Percentiles rank a stretch among this genome's conserved stretches.
phyloP scores from a whole-genome alignment of 192 early-diverging fungal species.

The Cetraspora pellucida region DNA sequence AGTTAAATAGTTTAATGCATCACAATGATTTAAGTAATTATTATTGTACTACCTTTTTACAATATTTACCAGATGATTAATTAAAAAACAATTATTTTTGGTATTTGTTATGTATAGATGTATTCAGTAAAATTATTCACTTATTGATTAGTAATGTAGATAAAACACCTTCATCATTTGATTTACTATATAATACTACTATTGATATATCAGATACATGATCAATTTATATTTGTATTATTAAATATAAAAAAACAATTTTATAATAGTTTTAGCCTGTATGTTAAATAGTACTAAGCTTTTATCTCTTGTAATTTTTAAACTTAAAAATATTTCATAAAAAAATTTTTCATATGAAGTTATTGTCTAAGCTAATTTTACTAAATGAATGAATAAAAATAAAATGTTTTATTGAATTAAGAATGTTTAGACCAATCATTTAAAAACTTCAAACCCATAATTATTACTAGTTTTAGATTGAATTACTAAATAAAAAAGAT shows the following conservation, averaged over 20 bases:
- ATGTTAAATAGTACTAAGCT: no score
- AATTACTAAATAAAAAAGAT: no score
- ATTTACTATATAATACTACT: no score
- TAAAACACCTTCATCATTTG: no score
- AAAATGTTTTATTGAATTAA: background rate
- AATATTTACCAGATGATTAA: conserved; percentile 23
- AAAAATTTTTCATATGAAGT: background rate
- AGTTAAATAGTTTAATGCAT: conserved; percentile 9
- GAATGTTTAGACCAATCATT: background rate
- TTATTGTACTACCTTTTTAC: background rate
- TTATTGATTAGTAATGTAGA: no score
- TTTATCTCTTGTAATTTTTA: background rate
- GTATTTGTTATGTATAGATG: no score
- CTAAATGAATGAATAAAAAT: background rate
- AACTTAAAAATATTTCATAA: background rate
- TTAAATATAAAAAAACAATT: no score
- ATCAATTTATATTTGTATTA: no score
- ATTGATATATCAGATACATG: no score
- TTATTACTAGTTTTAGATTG: background rate
- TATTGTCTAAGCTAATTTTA: background rate
- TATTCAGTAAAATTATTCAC: no score
- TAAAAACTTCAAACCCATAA: background rate
- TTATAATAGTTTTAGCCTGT: no score
- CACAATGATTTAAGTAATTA: background rate
- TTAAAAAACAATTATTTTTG: background rate